Evolutionary conservation across 139 green algal genomes (phyloP), one percentile per base, ranked within the genome.

Genomic region (Chlorella vulgaris): DNA sequence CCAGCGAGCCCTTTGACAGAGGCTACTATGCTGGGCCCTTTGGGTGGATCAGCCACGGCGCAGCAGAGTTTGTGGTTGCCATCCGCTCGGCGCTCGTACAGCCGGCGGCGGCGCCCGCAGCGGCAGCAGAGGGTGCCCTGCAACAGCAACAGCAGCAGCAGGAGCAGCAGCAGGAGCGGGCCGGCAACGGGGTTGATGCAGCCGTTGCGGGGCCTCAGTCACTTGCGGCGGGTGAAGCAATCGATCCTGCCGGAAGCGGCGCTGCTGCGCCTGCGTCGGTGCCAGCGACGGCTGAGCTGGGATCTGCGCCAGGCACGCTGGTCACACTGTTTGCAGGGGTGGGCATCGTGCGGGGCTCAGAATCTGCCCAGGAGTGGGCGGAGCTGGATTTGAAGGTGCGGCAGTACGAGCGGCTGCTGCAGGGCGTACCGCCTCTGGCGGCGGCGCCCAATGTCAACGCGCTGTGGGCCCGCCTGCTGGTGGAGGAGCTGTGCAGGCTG

Each of bases 1-100:
- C 80, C 15, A 31, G 81, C 21, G 97, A 99, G 90, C 50, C 80
- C 0, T 99, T 99, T 85, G 97, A 99, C 86, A 83, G 97, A 5
- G 97, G 97, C 39, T 96, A 95, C 78, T 99, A 99, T 66, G 89
- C 96, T 0, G 97, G 96, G 1, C 97, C 97, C 8, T 95, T 99
- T 79, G 97, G 97, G 22, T 99, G 94, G 94, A 78, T 99, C 38
- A 89, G 83, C 0, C 91, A 91, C 7, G 78, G 81, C 26, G 91
- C 87, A 0, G 92, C 93, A 1, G 97, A 99, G 89, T 99, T 99
- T 91, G 92, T 91, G 4, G 97, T 99, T 15, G 97, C 95, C 40
- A 99, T 99, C 80, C 88, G 97, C n/a, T 98, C 94, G 18, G 95
- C 94, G 0, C 88, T 99, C 6, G 78, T 98, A 10, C 85, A 87